Base-by-base conservation (phyloP, 352 stramenopile species). In the Thalassiosira tumida region DNA sequence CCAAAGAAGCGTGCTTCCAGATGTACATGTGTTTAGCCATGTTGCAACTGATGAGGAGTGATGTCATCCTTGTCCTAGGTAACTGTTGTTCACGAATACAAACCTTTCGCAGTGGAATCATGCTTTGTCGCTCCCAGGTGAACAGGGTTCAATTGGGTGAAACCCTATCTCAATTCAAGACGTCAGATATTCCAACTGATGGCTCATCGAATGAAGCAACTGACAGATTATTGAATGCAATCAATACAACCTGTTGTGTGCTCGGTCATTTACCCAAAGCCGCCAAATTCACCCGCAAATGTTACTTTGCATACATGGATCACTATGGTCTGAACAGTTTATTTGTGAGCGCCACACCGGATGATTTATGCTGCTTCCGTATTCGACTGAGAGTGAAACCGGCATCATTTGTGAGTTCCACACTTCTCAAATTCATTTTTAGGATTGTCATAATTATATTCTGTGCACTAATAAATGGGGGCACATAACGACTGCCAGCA, bases 211-310 rank as follows among this genome's bases (percentile, higher is more conserved):
- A 70, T 41, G 29, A 38, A 67, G 7, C 77, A 33, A 78, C 38
- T 5, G 70, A 78, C 2, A 81, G 21, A 59, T 81, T 91, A 1
- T 35, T 84, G 31, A 88, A 81, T 17, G 74, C 81, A 50, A 69
- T 89, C 0, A 84, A 40, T 29, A 88, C 87, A 41, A 78, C 73
- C 14, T 92, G 87, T 62, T 29, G 26, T 65, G 3, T 64, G 51
- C 37, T 89, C 24, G 87, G 80, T 37, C 31, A 82, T 24, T 79
- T 62, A 62, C 24, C 47, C n/a, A 31, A 62, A 40, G 72, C 69
- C 43, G 81, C 51, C 1, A 75, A 51, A 35, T 35, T 15, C 75
- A 24, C 21, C 17, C 14, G 72, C 1, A 5, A 35, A 43, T 13
- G 26, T 24, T 67, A 21, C 6, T 80, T 80, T 41, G 5, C 41